phyloP scores from a whole-genome alignment of 768 basidiomycete species.

The Mycena venus region DNA sequence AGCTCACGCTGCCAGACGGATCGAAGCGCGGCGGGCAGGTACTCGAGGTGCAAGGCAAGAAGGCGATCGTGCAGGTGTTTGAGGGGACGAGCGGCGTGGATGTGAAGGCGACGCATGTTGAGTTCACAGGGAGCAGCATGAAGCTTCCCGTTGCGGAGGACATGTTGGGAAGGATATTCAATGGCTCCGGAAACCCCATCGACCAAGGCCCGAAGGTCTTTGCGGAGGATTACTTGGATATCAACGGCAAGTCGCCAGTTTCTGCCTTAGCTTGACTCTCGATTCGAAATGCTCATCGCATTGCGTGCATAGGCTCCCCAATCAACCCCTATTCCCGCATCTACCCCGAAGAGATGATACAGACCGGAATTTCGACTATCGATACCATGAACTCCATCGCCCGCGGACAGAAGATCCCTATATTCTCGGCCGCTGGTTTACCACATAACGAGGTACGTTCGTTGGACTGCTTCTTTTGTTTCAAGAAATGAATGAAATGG shows the following conservation, averaged over 20 bases:
- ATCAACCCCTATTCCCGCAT: slow-evolving; percentile 99
- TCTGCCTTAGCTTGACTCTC: neutral
- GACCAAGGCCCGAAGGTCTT: slow-evolving; percentile 99
- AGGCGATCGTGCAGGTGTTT: slow-evolving; percentile 99
- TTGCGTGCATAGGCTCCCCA: slow-evolving; percentile 79
- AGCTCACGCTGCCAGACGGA: slow-evolving; percentile 95
- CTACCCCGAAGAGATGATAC: slow-evolving; percentile 99
- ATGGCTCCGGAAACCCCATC: slow-evolving; percentile 97
- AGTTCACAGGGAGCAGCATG: slow-evolving; percentile 99
- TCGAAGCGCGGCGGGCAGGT: slow-evolving; percentile 97
- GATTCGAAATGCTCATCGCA: slow-evolving; percentile 24
- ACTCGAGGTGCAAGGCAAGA: slow-evolving; percentile 97
- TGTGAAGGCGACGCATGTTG: slow-evolving; percentile 96
- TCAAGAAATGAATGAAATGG: slow-evolving; percentile 11
- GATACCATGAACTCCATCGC: slow-evolving; percentile 99
- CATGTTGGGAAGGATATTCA: slow-evolving; percentile 99
- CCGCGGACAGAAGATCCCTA: slow-evolving; percentile 99
- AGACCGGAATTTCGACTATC: slow-evolving; percentile 99
- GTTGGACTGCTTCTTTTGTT: slow-evolving; percentile 21
- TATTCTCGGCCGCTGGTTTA: slow-evolving; percentile 98
- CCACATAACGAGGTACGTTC: slow-evolving; percentile 97
- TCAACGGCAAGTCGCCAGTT: slow-evolving; percentile 80
- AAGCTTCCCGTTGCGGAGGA: slow-evolving; percentile 98
- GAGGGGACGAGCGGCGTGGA: slow-evolving; percentile 98
- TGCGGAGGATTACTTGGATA: slow-evolving; percentile 99